Conservation (phyloP, 2,329 filamentous ascomycete species). For the Calonectria pauciramosa region DNA sequence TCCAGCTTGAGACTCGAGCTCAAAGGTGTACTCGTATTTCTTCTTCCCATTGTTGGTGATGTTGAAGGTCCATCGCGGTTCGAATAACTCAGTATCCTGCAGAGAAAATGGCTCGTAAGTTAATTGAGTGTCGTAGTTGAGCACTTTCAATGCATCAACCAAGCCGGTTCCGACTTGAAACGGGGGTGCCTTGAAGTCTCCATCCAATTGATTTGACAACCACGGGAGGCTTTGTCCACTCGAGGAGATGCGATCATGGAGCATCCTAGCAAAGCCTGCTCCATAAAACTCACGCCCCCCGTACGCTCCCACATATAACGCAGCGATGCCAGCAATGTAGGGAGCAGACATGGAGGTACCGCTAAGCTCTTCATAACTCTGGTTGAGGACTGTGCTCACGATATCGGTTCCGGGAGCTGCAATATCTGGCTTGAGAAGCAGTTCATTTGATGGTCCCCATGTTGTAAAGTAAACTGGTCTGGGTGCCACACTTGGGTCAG, state of each 20-base stretch:
- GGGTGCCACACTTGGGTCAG: conserved; percentile 42
- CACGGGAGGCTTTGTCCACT: conserved; percentile 51
- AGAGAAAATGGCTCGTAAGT: conserved; percentile 61
- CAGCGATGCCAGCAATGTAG: conserved; percentile 65
- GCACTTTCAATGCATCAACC: conserved; percentile 60
- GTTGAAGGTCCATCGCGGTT: conserved; percentile 48
- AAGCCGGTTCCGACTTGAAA: conserved; percentile 63
- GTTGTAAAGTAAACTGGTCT: conserved; percentile 62
- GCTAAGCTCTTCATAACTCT: conserved; percentile 60
- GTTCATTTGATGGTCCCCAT: conserved; percentile 66
- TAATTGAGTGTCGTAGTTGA: conserved; percentile 55
- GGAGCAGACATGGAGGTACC: conserved; percentile 71
- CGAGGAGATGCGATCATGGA: conserved; percentile 52
- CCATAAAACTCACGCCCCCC: conserved; percentile 58
- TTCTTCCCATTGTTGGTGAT: conserved; percentile 60
- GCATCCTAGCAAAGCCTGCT: conserved; percentile 48
- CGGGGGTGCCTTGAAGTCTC: conserved; percentile 47
- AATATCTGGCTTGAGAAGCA: conserved; percentile 65
- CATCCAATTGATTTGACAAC: conserved; percentile 38
- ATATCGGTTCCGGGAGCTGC: conserved; percentile 64
- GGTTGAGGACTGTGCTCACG: conserved; percentile 61
- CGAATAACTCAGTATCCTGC: conserved; percentile 63
- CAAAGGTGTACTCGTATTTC: conserved; percentile 56
- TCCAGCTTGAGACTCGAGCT: conserved; percentile 57
- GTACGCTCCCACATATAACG: conserved; percentile 58